phyloP scores from a whole-genome alignment of 768 basidiomycete genomes.

The Asterophora parasitica region DNA sequence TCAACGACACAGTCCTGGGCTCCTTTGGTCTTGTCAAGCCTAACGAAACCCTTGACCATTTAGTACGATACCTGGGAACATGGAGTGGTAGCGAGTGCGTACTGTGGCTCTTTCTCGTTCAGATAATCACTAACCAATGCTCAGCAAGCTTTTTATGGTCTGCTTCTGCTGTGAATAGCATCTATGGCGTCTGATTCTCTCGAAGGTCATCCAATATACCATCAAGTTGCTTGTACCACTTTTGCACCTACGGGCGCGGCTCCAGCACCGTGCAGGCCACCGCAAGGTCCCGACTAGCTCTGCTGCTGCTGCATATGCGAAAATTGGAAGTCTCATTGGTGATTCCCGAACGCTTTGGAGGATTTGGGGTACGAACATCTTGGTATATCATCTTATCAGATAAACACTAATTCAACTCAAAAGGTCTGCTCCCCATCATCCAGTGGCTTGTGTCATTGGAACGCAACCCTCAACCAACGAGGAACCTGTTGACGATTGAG shows the following conservation, averaged over 20 bases:
- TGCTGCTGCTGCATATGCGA: constrained; percentile 47
- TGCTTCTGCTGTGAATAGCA: constrained; percentile 5
- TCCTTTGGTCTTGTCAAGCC: constrained; percentile 53
- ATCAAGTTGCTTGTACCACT: constrained; percentile 67
- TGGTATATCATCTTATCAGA: neutral
- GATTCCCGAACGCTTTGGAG: constrained; percentile 74
- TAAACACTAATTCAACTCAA: neutral
- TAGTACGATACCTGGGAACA: constrained; percentile 71
- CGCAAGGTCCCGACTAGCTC: constrained; percentile 48
- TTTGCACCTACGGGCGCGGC: constrained; percentile 58
- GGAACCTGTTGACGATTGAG: constrained; percentile 68
- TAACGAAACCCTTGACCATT: constrained; percentile 64
- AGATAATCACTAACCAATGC: constrained; percentile 8
- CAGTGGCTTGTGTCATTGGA: constrained; percentile 79
- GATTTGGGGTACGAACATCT: constrained; percentile 60
- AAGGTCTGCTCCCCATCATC: constrained; percentile 73
- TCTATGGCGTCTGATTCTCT: neutral
- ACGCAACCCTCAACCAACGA: constrained; percentile 65
- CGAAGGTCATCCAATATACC: constrained; percentile 67
- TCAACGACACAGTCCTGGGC: constrained; percentile 66
- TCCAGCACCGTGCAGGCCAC: constrained; percentile 63
- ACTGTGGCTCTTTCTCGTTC: constrained; percentile 4
- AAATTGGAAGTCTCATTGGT: constrained; percentile 50
- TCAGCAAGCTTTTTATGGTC: constrained; percentile 76
- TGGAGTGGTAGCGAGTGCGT: constrained; percentile 85